Base-by-base conservation (phyloP, 2,329 filamentous ascomycete genomes). In the Fusarium albidum region DNA sequence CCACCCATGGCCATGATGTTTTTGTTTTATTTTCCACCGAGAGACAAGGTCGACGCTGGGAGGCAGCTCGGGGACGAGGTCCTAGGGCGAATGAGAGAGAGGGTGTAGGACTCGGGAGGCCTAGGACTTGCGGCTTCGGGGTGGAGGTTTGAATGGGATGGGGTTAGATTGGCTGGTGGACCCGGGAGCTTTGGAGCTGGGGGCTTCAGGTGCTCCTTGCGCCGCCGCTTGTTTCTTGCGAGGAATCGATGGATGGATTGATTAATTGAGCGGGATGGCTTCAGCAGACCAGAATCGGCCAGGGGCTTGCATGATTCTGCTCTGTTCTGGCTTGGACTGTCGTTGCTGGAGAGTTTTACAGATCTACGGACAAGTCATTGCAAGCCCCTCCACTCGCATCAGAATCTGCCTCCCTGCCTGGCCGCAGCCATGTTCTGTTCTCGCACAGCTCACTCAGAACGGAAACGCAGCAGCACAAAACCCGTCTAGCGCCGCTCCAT, bases 101-200 rank as follows among this genome's bases (percentile, higher is more conserved):
- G 51, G 52, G 56, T 69, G 64, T 69, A 69, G 67, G 67, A 69
- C 67, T 69, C 57, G 54, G 54, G 48, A 49, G 40, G 47, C 58
- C 66, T 68, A 68, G 66, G 66, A 68, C 66, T 68, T 52, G 59
- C 44, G 55, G 52, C 66, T 68, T 49, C 41, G 46, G 55, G 43
- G 54, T 21, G 21, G 21, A 21, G 21, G 21, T 21, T 21, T 21
- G 21, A 21, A 21, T 21, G 21, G 21, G 21, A n/a, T n/a, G n/a
- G n/a, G n/a, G n/a, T n/a, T n/a, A 46, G 43, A 40, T 48, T 31
- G 33, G 51, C 37, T 43, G 45, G 42, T 42, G 45, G 47, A 53
- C 43, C 43, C 37, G 38, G 29, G 29, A 32, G 38, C 34, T 32
- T 41, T 46, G 39, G 21, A 21, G 21, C 21, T 21, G 21, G 21